Evolutionary conservation across 2,329 filamentous ascomycete genomes (phyloP).

Genomic region (Drechslerella coelobrocha): DNA sequence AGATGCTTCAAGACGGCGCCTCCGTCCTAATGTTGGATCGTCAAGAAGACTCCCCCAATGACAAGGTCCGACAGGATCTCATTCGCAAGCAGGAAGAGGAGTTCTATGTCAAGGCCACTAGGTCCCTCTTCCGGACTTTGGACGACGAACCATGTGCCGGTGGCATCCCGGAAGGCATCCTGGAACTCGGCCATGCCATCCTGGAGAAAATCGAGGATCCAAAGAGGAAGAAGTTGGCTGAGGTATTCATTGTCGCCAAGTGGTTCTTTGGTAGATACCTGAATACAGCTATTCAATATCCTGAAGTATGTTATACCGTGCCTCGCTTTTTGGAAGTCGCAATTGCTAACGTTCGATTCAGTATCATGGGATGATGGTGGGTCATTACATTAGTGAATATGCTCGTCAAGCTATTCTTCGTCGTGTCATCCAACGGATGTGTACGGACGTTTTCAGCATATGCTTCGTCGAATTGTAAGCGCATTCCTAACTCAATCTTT

Average conservation of each 20-base stretch:
- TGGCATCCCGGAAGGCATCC: conserved; percentile 82
- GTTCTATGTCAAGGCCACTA: conserved; percentile 83
- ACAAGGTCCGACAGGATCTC: conserved; percentile 63
- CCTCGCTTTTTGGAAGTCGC: conserved; percentile 12
- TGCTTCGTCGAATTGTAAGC: conserved; percentile 54
- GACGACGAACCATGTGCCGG: conserved; percentile 78
- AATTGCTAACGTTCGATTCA: conserved; percentile 52
- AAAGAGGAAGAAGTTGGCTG: conserved; percentile 68
- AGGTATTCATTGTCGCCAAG: conserved; percentile 74
- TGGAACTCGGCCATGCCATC: conserved; percentile 85
- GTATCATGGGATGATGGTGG: conserved; percentile 74
- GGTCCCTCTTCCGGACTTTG: conserved; percentile 81
- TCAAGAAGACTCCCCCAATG: conserved; percentile 76
- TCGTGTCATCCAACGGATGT: conserved; percentile 62
- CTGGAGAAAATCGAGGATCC: conserved; percentile 74
- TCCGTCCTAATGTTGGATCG: conserved; percentile 77
- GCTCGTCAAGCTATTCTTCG: conserved; percentile 75
- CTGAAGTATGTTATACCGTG: conserved; percentile 69
- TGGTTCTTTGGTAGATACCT: conserved; percentile 93
- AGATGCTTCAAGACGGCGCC: conserved; percentile 88
- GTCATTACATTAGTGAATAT: conserved; percentile 91
- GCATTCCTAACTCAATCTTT: not conserved
- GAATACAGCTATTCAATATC: conserved; percentile 81
- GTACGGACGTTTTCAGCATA: conserved; percentile 54
- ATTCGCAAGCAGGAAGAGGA: conserved; percentile 72